Conservation (phyloP, 352 stramenopile genomes). For the Globisporangium canariense region DNA sequence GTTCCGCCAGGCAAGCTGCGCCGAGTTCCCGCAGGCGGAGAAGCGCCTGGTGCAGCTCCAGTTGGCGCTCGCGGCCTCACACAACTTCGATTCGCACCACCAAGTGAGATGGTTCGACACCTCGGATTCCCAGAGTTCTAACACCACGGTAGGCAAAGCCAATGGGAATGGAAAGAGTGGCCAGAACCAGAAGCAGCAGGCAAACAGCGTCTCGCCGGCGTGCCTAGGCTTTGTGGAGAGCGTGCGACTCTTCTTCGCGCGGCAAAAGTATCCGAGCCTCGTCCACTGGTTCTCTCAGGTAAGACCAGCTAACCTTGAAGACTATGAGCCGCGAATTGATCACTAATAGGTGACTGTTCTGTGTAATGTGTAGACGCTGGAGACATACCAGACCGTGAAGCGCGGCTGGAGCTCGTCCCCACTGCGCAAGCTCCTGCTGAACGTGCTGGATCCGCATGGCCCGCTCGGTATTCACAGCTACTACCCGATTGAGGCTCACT, state of each 20-base stretch:
- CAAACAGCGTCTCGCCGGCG: constrained; percentile 31
- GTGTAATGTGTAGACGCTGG: constrained; percentile 42
- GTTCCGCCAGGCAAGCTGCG: constrained; percentile 66
- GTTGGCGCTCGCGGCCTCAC: background rate
- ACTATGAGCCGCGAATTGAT: too few relatives aligned
- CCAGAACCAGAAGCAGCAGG: constrained; percentile 1
- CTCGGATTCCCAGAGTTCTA: background rate
- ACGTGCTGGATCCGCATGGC: constrained; percentile 75
- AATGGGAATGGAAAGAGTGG: constrained; percentile 6
- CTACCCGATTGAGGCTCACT: constrained; percentile 52
- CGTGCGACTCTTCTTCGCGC: constrained; percentile 77
- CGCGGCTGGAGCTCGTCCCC: constrained; percentile 54
- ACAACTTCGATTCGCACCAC: background rate
- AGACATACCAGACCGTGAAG: constrained; percentile 77
- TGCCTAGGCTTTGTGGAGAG: constrained; percentile 65
- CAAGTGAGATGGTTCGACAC: constrained; percentile 11
- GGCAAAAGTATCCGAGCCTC: constrained; percentile 78
- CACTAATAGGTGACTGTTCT: too few relatives aligned
- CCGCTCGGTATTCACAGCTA: constrained; percentile 79
- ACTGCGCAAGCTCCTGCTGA: constrained; percentile 67
- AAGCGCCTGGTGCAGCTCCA: constrained; percentile 23
- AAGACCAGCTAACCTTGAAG: constrained; percentile 7
- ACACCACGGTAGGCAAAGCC: background rate
- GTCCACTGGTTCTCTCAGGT: constrained; percentile 84
- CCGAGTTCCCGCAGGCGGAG: constrained; percentile 60